These are phyloP conservation scores for Pseudevernia furfuracea DNA, from an alignment of 495 filamentous ascomycete species.

Conservation along the genomic window DNA sequence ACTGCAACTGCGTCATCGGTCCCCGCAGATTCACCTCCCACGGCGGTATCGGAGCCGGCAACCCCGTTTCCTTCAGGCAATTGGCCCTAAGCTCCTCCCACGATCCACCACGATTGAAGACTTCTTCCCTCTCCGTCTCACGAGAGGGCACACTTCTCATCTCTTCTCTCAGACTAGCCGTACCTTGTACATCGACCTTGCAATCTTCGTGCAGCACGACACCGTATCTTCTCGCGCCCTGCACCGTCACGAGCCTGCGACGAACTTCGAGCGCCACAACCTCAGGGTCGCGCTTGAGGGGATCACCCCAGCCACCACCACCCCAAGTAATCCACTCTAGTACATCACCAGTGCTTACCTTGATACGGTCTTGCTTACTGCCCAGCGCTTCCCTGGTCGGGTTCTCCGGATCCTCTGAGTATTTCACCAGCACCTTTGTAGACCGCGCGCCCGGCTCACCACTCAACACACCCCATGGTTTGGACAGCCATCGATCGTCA, in stretches of 20 bases:
- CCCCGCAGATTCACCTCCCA: conserved; percentile 36
- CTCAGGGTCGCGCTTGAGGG: conserved; percentile 38
- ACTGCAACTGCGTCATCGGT: conserved; percentile 31
- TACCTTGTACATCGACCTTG: conserved; percentile 29
- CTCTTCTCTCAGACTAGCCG: conserved; percentile 30
- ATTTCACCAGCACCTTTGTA: conserved; percentile 37
- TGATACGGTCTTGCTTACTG: conserved; percentile 44
- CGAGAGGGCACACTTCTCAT: conserved; percentile 21
- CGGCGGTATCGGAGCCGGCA: conserved; percentile 31
- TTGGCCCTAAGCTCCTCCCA: conserved; percentile 31
- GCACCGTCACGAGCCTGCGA: conserved; percentile 39
- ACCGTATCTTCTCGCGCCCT: conserved; percentile 40
- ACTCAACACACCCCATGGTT: conserved; percentile 44
- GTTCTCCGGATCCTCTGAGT: conserved; percentile 30
- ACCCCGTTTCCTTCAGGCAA: conserved; percentile 36
- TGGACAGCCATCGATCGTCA: conserved; percentile 47
- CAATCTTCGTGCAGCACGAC: conserved; percentile 35
- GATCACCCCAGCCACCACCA: conserved; percentile 45
- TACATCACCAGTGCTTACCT: conserved; percentile 41
- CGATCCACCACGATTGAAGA: conserved; percentile 38
- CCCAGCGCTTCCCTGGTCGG: conserved; percentile 32
- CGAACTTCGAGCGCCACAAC: conserved; percentile 42
- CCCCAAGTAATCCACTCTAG: conserved; percentile 49
- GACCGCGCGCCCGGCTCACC: conserved; percentile 41
- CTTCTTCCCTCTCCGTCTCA: conserved; percentile 10